Base-by-base conservation (phyloP, 225 moss, liverwort and hornwort genomes). In the Takakia lepidozioides region DNA sequence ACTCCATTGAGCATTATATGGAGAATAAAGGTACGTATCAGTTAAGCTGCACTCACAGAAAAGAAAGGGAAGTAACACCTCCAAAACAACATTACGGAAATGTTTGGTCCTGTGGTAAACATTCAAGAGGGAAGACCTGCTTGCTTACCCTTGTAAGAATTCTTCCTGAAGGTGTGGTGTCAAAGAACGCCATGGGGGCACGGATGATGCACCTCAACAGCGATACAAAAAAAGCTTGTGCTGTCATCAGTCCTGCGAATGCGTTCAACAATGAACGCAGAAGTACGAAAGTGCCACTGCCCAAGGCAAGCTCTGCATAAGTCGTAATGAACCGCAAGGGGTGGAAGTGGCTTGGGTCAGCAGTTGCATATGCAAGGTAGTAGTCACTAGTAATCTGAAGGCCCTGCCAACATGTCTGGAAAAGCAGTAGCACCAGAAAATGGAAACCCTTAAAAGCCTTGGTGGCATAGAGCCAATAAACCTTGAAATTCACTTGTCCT, bases 171-270 rank as follows among this genome's bases (percentile, higher is more conserved):
- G 74, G 74, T 19, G 81, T 85, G n/a, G 66, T 75, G 61, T 85
- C 81, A 32, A 85, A 86, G 61, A 78, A 78, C 34, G 78, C 66
- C 81, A 86, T 82, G 13, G 78, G 78, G 13, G 81, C 85, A 46
- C 61, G 66, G 38, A 86, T 52, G 38, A 86, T 56, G 45, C 74
- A 64, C 48, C 23, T 51, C 16, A 78, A 52, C 15, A 82, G 59
- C 8, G 69, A 66, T 25, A 67, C 51, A 46, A 82, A 86, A 54
- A 81, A 82, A 45, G 77, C 66, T 42, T 86, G 81, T 1, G 67
- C 68, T 5, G 72, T 78, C 39, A 53, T 53, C 29, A 78, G 58
- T 4, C 85, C 85, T 26, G 61, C 44, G 49, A 67, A 60, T 3
- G 62, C 64, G 23, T 56, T 52, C n/a, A 78, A 36, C 30, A 81